Base-by-base conservation (phyloP, 306 rosid genomes). In the Casuarina glauca region DNA sequence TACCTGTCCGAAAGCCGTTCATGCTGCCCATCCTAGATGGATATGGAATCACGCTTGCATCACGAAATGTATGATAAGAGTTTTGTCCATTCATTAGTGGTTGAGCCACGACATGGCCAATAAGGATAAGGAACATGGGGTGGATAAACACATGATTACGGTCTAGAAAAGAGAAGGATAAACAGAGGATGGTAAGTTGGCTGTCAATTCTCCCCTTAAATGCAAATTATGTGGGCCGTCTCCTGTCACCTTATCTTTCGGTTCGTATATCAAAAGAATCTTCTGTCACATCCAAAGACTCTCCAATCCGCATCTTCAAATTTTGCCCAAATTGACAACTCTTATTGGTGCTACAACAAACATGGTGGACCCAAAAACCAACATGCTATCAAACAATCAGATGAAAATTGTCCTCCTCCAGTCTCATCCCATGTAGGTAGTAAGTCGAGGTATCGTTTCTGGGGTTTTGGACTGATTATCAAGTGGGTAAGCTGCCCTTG, bases 261-360 rank as follows among this genome's bases (percentile, higher is more conserved):
- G 48, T 26, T 26, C 32, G 8, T 44, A 44, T 44, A 5, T 44
- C 32, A 26, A 26, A 26, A 26, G 32, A 26, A 26, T 26, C 32
- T 26, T 26, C 32, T 26, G 32, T 26, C 32, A 26, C 32, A 26
- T 26, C 32, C 32, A 26, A 26, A 26, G 32, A 26, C 32, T 26
- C 32, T 26, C 32, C 32, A 26, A 26, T 26, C 32, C 32, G 32
- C 32, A 26, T 26, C 32, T 26, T 26, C 32, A 26, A 26, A 26
- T 26, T 26, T 26, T 1, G 32, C 9, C 89, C 91, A 52, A 4
- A 85, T 35, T 88, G 82, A 19, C 73, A 81, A 32, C 82, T 81
- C 86, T 81, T 79, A 36, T 64, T 88, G 82, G 83, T 88, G 17
- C 86, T 78, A 6, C 81, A 78, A 6, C 81, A 83, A n/a, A 88